phyloP scores from a whole-genome alignment of 2,329 filamentous ascomycete genomes.

The Fusarium sp. region DNA sequence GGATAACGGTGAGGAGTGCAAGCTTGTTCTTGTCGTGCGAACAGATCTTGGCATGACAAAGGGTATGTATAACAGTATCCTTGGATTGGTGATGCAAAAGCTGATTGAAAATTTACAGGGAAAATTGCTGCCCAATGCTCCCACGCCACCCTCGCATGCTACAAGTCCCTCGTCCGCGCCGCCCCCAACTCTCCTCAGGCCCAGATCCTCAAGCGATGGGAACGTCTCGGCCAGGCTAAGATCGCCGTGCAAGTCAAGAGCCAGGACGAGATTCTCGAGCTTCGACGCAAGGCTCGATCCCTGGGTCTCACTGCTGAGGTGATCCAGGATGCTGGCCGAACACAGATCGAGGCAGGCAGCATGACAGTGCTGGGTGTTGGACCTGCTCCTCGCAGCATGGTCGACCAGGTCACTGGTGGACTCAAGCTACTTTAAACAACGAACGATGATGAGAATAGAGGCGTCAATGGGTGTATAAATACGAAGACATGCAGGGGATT shows the following conservation, averaged over 20 bases:
- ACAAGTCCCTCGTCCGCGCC: conserved; percentile 80
- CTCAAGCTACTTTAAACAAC: conserved; percentile 79
- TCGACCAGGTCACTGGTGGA: conserved; percentile 86
- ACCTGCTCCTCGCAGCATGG: conserved; percentile 83
- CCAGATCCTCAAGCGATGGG: conserved; percentile 83
- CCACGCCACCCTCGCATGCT: conserved; percentile 97
- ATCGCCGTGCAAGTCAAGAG: conserved; percentile 90
- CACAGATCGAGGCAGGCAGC: conserved; percentile 94
- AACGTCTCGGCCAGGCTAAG: conserved; percentile 87
- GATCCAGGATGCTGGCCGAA: conserved; percentile 94
- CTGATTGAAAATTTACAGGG: conserved; percentile 63
- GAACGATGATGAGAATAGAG: not conserved
- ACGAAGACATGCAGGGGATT: conserved; percentile 3
- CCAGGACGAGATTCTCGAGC: conserved; percentile 80
- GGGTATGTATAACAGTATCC: conserved; percentile 64
- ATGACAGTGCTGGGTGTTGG: conserved; percentile 89
- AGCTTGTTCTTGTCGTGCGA: conserved; percentile 90
- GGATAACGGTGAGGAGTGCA: conserved; percentile 80
- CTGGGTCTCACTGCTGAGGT: conserved; percentile 89
- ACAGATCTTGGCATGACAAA: conserved; percentile 98
- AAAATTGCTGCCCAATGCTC: conserved; percentile 97
- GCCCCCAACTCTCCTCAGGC: conserved; percentile 65
- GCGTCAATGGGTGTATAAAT: conserved; percentile 1
- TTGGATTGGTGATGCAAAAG: accelerated
- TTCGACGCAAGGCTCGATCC: conserved; percentile 82